Base-by-base conservation (phyloP, 129 eudicot genomes). In the Flaveria sonorensis region DNA sequence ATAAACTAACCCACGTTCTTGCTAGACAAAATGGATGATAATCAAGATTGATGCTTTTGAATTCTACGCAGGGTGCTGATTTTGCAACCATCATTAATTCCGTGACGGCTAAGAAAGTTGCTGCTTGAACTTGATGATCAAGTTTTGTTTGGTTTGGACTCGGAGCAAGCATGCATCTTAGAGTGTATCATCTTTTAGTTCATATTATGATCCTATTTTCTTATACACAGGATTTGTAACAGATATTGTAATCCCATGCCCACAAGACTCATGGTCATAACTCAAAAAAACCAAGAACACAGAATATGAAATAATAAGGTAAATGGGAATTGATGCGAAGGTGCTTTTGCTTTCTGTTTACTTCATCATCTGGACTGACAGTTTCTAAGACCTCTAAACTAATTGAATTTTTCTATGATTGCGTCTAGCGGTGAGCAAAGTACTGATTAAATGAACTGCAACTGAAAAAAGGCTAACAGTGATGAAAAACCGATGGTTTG, bases 71-170 rank as follows among this genome's bases (percentile, higher is more conserved):
- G 98, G 98, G 97, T 68, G 87, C 92, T 64, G 98, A 94, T 80
- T 94, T 94, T 78, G 98, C 98, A 50, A 89, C 93, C 56, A 94
- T 91, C 68, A 82, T 94, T 20, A 94, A 94, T 68, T 89, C 98
- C 9, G 98, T 86, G 56, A 89, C 96, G 50, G 84, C 98, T 51
- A 94, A 94, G 87, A 94, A 94, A 86, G 97, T 94, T 81, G 90
- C 98, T 77, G 97, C 98, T 71, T 94, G 88, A 89, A 95, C 98
- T 71, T 94, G 88, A 87, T 81, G 71, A 45, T 67, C 76, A 45
- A 63, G 78, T 73, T 30, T 18, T 50, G n/a, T 59, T 18, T 20
- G 77, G 59, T 52, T 78, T n/a, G 57, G 81, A 74, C 24, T 63
- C 40, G 69, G 78, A 71, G 80, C 59, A 77, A 85, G 83, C 64